phyloP scores from a whole-genome alignment of 2,329 filamentous ascomycete genomes.

The Fusarium avenaceum region DNA sequence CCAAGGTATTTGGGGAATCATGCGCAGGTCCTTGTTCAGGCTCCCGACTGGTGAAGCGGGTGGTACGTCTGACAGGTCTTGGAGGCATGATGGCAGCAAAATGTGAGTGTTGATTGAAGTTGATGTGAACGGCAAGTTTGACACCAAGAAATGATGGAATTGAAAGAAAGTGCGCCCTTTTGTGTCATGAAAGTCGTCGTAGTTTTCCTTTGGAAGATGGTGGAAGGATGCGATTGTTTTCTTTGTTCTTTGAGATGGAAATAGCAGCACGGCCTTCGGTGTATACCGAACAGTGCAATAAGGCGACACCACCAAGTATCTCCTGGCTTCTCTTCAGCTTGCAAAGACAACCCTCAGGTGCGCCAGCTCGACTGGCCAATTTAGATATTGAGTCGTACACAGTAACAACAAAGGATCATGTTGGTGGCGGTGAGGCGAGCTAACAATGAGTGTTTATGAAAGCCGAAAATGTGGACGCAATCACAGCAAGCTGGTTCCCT shows the following conservation, averaged over 20 bases:
- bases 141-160: constrained; percentile 9
- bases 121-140: constrained; percentile 11
- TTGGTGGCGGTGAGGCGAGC: constrained; percentile 40
- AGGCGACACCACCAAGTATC: constrained; percentile 4
- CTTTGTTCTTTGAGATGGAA: constrained; percentile 41
- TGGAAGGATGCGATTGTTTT: constrained; percentile 8
- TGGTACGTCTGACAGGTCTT: constrained; percentile 37
- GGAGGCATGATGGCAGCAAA: constrained; percentile 43
- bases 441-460: constrained; percentile 12
- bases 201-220: constrained; percentile 11
- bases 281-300: constrained; percentile 21
- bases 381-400: constrained; percentile 32
- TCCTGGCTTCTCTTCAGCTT: constrained; percentile 12
- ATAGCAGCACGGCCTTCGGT: constrained; percentile 35
- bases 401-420: constrained; percentile 48
- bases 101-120: neutral
- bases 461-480: neutral
- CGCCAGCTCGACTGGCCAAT: constrained; percentile 38
- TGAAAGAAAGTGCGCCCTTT: constrained; percentile 29
- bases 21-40: constrained; percentile 30
- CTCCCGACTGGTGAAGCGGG: constrained; percentile 39
- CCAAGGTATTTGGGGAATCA: constrained; percentile 23
- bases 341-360: constrained; percentile 27
- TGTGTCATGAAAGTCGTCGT: constrained; percentile 38
- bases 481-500: neutral